A percentile compares a stretch with the other conserved stretches of the same genome.
phyloP scores from a whole-genome alignment of 139 green algal genomes.

The Microglena sp. region DNA sequence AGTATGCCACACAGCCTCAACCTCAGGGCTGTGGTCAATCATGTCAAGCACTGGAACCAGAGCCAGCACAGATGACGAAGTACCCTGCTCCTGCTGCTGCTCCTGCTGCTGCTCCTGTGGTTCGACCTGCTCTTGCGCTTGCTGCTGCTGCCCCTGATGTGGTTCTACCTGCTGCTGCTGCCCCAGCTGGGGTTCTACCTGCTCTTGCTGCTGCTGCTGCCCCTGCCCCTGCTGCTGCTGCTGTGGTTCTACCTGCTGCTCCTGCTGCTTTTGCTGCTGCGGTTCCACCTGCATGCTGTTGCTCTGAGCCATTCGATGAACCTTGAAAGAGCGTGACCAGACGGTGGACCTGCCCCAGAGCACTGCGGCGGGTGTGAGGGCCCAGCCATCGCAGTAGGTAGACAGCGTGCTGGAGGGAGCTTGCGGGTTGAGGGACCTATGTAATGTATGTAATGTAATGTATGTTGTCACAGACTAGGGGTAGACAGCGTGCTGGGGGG shows the following conservation, averaged over 20 bases:
- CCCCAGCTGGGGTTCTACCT: no score
- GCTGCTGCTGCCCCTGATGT: not conserved
- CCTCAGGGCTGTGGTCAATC: constrained; percentile 35
- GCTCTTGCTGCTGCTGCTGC: not conserved
- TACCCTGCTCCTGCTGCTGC: constrained; percentile 5
- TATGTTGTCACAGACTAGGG: not conserved
- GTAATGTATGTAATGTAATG: not conserved
- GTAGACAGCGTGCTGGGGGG: not conserved
- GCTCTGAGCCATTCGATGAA: constrained; percentile 14
- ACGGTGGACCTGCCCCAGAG: constrained; percentile 39
- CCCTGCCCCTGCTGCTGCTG: not conserved
- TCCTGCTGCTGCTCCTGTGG: not conserved
- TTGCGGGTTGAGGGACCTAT: no score
- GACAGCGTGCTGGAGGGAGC: constrained; percentile 12
- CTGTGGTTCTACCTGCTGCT: no score
- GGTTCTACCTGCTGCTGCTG: no score
- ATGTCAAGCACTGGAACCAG: constrained; percentile 41
- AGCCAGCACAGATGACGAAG: not conserved
- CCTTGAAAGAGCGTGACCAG: constrained; percentile 49
- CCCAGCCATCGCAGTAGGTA: constrained; percentile 18
- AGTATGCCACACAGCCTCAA: constrained; percentile 41
- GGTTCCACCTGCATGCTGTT: not conserved
- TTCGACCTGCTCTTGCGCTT: not conserved
- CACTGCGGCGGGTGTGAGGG: constrained; percentile 12
- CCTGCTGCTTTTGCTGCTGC: no score